Evolutionary conservation across 257 asterid species (phyloP).

Genomic region (Leptodermis oblonga): DNA sequence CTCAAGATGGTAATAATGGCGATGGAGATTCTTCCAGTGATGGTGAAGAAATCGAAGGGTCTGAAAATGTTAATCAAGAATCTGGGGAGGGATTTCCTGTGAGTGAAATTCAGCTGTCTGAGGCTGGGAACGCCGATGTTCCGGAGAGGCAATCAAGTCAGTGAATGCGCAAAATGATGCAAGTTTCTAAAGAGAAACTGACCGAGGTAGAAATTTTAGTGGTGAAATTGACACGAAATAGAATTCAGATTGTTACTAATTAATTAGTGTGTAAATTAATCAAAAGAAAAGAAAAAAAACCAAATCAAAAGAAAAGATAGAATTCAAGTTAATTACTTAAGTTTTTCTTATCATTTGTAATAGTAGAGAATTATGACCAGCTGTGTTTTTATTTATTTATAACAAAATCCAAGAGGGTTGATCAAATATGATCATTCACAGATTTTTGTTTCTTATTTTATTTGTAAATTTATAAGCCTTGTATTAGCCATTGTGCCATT

Average conservation of each 20-base stretch:
- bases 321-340: no score
- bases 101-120: background rate
- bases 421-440: background rate
- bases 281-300: no score
- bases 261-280: no score
- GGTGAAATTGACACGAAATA: background rate
- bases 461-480: no score
- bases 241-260: no score
- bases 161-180: background rate
- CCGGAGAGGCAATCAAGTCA: background rate
- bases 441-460: no score
- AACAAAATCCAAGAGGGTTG: background rate
- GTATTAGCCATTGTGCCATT: no score
- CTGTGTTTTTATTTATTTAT: no score
- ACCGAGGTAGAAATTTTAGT: background rate
- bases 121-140: background rate
- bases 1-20: no score
- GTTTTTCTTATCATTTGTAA: no score
- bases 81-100: background rate
- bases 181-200: background rate
- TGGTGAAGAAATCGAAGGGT: background rate
- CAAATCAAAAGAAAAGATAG: no score
- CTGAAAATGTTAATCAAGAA: background rate
- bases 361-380: no score
- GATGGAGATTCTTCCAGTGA: conserved; percentile 2